A percentile compares a stretch with the other conserved stretches of the same genome.
These are phyloP conservation scores for Cucumis melo DNA, from an alignment of 306 rosid species.

Conservation along the genomic window DNA sequence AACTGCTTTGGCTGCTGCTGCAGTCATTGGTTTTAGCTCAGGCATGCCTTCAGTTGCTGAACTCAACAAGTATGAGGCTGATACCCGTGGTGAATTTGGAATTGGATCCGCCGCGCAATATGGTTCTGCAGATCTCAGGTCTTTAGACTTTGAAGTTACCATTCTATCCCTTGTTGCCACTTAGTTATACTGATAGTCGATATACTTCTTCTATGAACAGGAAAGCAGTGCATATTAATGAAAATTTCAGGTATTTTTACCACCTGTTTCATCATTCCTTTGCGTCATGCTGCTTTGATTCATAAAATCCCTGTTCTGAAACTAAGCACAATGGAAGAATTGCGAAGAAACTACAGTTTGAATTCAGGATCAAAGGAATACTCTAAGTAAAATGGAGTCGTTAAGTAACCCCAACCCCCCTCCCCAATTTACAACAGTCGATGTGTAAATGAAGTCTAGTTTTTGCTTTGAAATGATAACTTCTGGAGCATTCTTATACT, in stretches of 20 bases:
- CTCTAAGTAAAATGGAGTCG: neutral
- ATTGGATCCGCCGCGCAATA: slow-evolving; percentile 91
- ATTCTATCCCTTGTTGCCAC: neutral
- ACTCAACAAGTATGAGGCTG: slow-evolving; percentile 80
- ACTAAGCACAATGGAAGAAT: neutral
- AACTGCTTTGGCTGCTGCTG: slow-evolving; percentile 45
- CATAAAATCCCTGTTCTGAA: neutral
- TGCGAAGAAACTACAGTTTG: neutral
- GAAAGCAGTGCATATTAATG: slow-evolving; percentile 79
- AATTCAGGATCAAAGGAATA: neutral
- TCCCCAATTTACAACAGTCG: neutral
- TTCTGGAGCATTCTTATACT: slow-evolving; percentile 4
- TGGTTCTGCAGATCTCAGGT: slow-evolving; percentile 95
- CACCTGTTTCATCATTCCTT: neutral
- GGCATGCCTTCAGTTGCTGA: slow-evolving; percentile 76
- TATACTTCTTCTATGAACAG: slow-evolving; percentile 20
- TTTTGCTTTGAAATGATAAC: neutral
- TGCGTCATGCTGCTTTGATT: neutral
- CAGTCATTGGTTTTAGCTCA: slow-evolving; percentile 43
- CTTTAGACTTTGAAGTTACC: neutral
- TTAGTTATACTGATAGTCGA: neutral
- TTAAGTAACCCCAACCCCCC: neutral
- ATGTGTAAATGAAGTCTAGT: neutral
- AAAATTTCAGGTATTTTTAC: slow-evolving; percentile 70
- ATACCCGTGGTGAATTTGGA: slow-evolving; percentile 74